Evolutionary conservation across 2,329 filamentous ascomycete genomes (phyloP).

Genomic region (Ciborinia camelliae): DNA sequence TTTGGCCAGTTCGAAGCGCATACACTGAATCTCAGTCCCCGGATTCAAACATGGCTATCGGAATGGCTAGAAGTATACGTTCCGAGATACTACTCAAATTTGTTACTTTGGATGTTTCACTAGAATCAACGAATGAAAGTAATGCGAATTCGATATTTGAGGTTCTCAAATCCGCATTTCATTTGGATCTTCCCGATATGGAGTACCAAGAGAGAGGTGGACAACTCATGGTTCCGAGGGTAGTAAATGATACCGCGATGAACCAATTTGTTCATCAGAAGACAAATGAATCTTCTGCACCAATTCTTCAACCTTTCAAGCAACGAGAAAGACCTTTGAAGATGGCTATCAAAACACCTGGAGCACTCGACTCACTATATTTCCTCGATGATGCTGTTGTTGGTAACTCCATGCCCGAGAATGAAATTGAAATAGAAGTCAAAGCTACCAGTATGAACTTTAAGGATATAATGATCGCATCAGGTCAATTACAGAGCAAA

Average conservation of each 20-base stretch:
- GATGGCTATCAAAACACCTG: slow-evolving; percentile 30
- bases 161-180: slow-evolving; percentile 27
- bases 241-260: slow-evolving; percentile 32
- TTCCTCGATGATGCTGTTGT: slow-evolving; percentile 32
- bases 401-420: slow-evolving; percentile 22
- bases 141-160: slow-evolving; percentile 23
- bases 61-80: slow-evolving; percentile 34
- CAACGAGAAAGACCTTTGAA: slow-evolving; percentile 30
- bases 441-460: slow-evolving; percentile 40
- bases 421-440: slow-evolving; percentile 32
- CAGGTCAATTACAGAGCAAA: slow-evolving; percentile 37
- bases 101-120: slow-evolving; percentile 30
- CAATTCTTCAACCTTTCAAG: slow-evolving; percentile 43
- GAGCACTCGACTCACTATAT: slow-evolving; percentile 32
- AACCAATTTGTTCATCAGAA: too few relatives aligned
- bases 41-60: slow-evolving; percentile 30
- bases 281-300: slow-evolving; percentile 36
- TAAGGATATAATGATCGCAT: slow-evolving; percentile 39
- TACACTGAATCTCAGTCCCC: slow-evolving; percentile 37
- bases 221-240: slow-evolving; percentile 32
- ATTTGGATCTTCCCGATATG: slow-evolving; percentile 21
- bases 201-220: slow-evolving; percentile 32
- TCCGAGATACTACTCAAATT: slow-evolving; percentile 32
- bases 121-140: slow-evolving; percentile 39
- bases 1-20: too few relatives aligned